Evolutionary conservation across 1,139 yeast genomes (phyloP), one percentile per base, ranked within the genome.

Genomic region (Sporopachydermia cereana): DNA sequence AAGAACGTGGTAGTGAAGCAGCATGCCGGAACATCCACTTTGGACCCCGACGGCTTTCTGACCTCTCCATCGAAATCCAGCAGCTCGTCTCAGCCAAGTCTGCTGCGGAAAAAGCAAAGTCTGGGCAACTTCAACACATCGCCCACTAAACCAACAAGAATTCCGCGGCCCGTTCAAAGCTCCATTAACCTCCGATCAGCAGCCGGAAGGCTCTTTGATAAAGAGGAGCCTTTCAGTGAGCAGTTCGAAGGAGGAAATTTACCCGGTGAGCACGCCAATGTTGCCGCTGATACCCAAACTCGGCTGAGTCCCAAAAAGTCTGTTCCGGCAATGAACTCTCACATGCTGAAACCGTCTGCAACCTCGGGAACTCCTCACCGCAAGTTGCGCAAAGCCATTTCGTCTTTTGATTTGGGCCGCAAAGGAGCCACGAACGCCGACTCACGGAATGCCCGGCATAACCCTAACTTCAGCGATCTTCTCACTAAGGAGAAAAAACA

Each of bases 1-100:
- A 45, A 48, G 24, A 56, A 56, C 43, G 52, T 56, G 18, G 48
- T 55, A 14, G 44, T 55, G 9, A 53, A 54, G 25, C 30, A 18
- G 36, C 22, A 45, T n/a, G 39, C 39, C 9, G 39, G 39, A 4
- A 41, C 36, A 9, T 23, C 43, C 14, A 41, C 30, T 16, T 14
- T 41, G 14, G 30, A 12, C n/a, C 43, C 29, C 12, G 36, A 24
- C 34, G 43, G 43, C 12, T 41, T 41, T 41, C 18, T 41, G 21
- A 7, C 30, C 17, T 25, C 34, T 41, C 43, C 43, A 16, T 7
- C 14, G 12, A 5, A n/a, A 34, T 14, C 7, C 12, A 7, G 29
- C 12, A 5, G 9, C 5, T 12, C 22, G 14, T 9, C 36, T 9
- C 41, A 34, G 14, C 20, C 9, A 12, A 22, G 41, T 7, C 7